phyloP scores from a whole-genome alignment of 2,329 filamentous ascomycete species.

The Trichophyton schoenleinii region DNA sequence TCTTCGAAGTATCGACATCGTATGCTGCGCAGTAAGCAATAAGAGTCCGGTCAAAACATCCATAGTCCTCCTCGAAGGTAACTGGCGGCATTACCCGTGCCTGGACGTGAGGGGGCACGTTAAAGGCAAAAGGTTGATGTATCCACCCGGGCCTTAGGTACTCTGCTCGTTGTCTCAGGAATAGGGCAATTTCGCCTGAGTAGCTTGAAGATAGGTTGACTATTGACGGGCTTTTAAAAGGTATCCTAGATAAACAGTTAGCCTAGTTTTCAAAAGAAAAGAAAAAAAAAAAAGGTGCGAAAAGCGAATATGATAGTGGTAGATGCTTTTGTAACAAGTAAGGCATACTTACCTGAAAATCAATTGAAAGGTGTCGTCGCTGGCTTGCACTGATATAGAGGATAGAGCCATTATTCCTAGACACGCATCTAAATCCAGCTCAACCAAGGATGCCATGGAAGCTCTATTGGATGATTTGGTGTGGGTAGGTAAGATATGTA shows the following conservation, averaged over 20 bases:
- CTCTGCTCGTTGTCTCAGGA: slow-evolving; percentile 49
- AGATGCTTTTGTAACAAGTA: background rate
- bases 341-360: slow-evolving; percentile 42
- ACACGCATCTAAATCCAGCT: slow-evolving; percentile 36
- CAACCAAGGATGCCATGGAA: slow-evolving; percentile 42
- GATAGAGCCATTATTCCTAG: slow-evolving; percentile 53
- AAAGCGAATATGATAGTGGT: too few species aligned
- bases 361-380: slow-evolving; percentile 55
- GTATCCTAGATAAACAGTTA: slow-evolving; percentile 29
- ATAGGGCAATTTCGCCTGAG: slow-evolving; percentile 51
- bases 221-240: slow-evolving; percentile 42
- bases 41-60: slow-evolving; percentile 54
- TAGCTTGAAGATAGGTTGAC: slow-evolving; percentile 52
- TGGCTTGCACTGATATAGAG: slow-evolving; percentile 45
- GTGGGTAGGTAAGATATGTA: slow-evolving; percentile 55
- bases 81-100: slow-evolving; percentile 38
- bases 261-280: background rate
- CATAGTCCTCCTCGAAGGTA: slow-evolving; percentile 44
- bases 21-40: slow-evolving; percentile 59
- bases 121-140: slow-evolving; percentile 49
- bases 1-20: slow-evolving; percentile 53
- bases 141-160: slow-evolving; percentile 55
- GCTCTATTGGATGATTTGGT: slow-evolving; percentile 41
- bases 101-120: slow-evolving; percentile 45
- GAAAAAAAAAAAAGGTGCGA: too few species aligned